Base-by-base conservation (phyloP, 495 filamentous ascomycete species). In the Penicillium angulare region DNA sequence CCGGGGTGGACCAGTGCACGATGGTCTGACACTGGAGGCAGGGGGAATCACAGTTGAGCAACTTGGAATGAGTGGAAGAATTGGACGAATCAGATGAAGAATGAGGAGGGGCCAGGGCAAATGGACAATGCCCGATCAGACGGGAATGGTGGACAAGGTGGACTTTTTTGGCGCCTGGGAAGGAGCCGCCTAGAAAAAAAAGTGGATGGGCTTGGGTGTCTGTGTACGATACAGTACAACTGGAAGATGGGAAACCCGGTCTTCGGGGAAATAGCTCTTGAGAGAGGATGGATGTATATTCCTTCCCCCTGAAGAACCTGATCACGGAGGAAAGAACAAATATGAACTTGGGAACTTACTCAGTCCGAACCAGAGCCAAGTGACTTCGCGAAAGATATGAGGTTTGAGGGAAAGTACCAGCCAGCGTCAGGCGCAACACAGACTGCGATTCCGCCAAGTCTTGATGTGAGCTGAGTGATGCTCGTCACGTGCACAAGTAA, bases 11-110 rank as follows among this genome's bases (percentile, higher is more conserved):
- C 62, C 50, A 57, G 59, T 45, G 58, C 56, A 68, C 65, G 63
- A 71, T 71, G 69, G 65, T 60, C 67, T 72, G 67, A 72, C 54
- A 60, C 51, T 62, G 53, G 48, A 62, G 53, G 52, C 46, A 60
- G 56, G 60, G 43, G 49, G 50, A 55, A 52, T 49, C 50, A 60
- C 49, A 47, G 43, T 52, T 49, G 51, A 41, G 51, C 51, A 53
- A 41, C 51, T 27, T 21, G 49, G 42, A 47, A 52, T 59, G 57
- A 47, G 23, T 27, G 49, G 17, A 7, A 34, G 40, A 42, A 53
- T 60, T 43, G 44, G 46, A 48, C 59, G 27, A 59, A 64, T 64
- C 52, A 62, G 39, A 55, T 12, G 36, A 40, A 42, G 43, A 34
- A 22, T n/a, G n/a, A n/a, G n/a, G 33, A 40, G 55, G 31, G 34